These are phyloP conservation scores for Austroboletus eburneus DNA, from an alignment of 768 basidiomycete species.

Conservation along the genomic window DNA sequence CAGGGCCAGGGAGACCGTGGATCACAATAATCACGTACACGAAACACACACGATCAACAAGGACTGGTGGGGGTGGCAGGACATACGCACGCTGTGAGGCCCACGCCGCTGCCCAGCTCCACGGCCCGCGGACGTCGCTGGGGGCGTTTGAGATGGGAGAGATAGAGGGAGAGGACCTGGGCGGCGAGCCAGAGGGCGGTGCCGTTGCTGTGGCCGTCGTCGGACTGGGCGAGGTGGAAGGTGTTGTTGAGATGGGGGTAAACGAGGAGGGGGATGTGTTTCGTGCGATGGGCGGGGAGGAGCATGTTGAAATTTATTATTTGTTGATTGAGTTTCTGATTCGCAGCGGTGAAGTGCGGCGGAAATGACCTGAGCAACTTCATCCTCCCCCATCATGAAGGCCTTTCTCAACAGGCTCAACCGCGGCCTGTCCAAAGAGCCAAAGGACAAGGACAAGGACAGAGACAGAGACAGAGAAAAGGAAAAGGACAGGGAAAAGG, in stretches of 20 bases:
- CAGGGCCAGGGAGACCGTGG: too few species aligned
- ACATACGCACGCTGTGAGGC: slow-evolving; percentile 63
- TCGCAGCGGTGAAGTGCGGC: neutral
- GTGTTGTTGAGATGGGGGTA: slow-evolving; percentile 36
- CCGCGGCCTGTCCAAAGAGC: slow-evolving; percentile 48
- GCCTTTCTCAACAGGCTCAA: slow-evolving; percentile 79
- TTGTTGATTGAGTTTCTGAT: slow-evolving; percentile 4
- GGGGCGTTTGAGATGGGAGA: slow-evolving; percentile 37
- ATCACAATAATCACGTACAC: slow-evolving; percentile 6
- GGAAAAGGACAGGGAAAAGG: slow-evolving; percentile 22
- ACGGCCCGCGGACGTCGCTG: slow-evolving; percentile 42
- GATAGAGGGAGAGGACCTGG: slow-evolving; percentile 66
- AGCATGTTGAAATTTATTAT: neutral
- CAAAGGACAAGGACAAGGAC: slow-evolving; percentile 60
- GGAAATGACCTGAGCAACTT: slow-evolving; percentile 20
- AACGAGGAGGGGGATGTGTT: slow-evolving; percentile 50
- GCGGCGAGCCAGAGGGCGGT: slow-evolving; percentile 83
- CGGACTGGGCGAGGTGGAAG: slow-evolving; percentile 53
- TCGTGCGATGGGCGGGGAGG: slow-evolving; percentile 60
- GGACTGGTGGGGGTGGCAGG: neutral
- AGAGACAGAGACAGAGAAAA: slow-evolving; percentile 37
- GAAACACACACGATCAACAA: neutral
- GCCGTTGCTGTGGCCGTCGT: slow-evolving; percentile 67
- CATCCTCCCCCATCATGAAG: slow-evolving; percentile 52
- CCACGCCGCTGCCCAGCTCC: slow-evolving; percentile 82